Conservation (phyloP, 495 filamentous ascomycete genomes). For the Penicillium ochrochloron region DNA sequence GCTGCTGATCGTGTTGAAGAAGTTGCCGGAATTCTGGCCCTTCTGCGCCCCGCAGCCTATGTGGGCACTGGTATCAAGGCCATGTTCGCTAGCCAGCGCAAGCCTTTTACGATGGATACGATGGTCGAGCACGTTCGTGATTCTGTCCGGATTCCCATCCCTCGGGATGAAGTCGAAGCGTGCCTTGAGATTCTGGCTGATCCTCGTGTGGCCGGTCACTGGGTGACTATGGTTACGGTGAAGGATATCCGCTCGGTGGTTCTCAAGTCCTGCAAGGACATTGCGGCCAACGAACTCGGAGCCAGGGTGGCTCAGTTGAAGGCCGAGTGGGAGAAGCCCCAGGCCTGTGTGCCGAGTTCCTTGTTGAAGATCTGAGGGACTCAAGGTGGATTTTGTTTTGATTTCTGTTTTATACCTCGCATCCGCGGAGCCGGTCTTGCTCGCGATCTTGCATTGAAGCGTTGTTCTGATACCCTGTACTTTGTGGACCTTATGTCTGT, state of each 20-base stretch:
- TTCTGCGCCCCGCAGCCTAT: slow-evolving; percentile 44
- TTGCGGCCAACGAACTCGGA: slow-evolving; percentile 46
- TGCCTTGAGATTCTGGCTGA: slow-evolving; percentile 51
- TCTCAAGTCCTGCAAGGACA: slow-evolving; percentile 48
- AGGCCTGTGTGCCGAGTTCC: slow-evolving; percentile 19
- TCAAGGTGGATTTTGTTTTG: slow-evolving; percentile 14
- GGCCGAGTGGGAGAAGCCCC: slow-evolving; percentile 36
- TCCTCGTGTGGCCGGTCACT: slow-evolving; percentile 47
- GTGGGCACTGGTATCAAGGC: slow-evolving; percentile 42
- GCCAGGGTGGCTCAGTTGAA: slow-evolving; percentile 42
- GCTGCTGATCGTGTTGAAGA: slow-evolving; percentile 49
- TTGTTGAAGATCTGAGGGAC: slow-evolving; percentile 21
- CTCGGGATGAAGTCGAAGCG: slow-evolving; percentile 43
- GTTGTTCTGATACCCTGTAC: slow-evolving; percentile 39
- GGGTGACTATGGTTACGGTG: slow-evolving; percentile 49
- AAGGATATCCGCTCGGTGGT: slow-evolving; percentile 48
- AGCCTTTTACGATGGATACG: slow-evolving; percentile 45
- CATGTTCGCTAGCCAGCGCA: slow-evolving; percentile 41
- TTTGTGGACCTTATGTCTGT: slow-evolving; percentile 10
- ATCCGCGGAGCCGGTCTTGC: slow-evolving; percentile 33
- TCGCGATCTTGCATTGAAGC: slow-evolving; percentile 41
- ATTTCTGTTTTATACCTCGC: slow-evolving; percentile 34
- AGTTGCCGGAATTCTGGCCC: slow-evolving; percentile 44
- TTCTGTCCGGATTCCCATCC: slow-evolving; percentile 47
- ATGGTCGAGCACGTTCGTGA: slow-evolving; percentile 47